Percentiles rank a stretch among this genome's conserved stretches.
phyloP scores from a whole-genome alignment of 2,329 filamentous ascomycete genomes.

The Fusarium miscanthi region DNA sequence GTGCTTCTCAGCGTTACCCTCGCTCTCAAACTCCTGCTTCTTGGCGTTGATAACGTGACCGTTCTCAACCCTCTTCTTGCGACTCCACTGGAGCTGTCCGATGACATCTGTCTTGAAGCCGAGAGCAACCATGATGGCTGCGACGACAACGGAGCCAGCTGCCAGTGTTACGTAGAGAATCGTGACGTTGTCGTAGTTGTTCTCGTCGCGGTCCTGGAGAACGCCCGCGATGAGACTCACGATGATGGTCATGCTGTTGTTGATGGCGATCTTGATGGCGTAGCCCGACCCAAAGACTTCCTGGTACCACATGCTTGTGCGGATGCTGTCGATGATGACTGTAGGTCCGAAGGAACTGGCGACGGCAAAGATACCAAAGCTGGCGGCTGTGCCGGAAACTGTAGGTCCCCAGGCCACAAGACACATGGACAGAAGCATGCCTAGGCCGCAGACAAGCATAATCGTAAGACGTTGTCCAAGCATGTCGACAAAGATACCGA shows the following conservation, averaged over 20 bases:
- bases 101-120: constrained; percentile 57
- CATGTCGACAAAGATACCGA: constrained; percentile 68
- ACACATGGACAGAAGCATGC: constrained; percentile 64
- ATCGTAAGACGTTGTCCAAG: constrained; percentile 66
- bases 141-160: constrained; percentile 59
- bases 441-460: constrained; percentile 61
- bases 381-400: constrained; percentile 64
- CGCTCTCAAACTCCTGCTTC: constrained; percentile 54
- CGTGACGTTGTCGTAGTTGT: constrained; percentile 66
- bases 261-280: constrained; percentile 69
- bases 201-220: constrained; percentile 67
- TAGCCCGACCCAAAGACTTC: constrained; percentile 71
- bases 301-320: constrained; percentile 69
- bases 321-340: constrained; percentile 69
- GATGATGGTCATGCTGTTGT: constrained; percentile 72
- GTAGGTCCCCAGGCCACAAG: constrained; percentile 64
- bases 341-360: constrained; percentile 67
- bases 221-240: constrained; percentile 67
- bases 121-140: constrained; percentile 52
- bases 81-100: constrained; percentile 66
- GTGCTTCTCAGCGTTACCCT: constrained; percentile 52
- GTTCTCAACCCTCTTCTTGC: constrained; percentile 61
- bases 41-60: constrained; percentile 58
- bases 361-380: constrained; percentile 70
- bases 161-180: constrained; percentile 67